Conservation (phyloP, 2,329 filamentous ascomycete species). For the Colletotrichum chlorophyti region DNA sequence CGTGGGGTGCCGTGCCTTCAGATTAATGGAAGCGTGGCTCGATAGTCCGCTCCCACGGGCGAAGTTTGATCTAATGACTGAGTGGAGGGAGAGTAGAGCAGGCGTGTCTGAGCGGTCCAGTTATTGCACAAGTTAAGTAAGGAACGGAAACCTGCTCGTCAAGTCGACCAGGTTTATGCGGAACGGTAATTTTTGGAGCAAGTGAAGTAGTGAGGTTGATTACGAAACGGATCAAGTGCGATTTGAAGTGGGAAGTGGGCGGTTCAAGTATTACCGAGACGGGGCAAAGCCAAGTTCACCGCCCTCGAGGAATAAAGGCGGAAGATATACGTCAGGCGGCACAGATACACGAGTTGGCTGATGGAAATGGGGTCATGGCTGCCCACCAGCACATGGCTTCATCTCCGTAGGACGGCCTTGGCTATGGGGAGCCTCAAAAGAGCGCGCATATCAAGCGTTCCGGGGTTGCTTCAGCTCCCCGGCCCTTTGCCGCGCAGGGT, state of each 20-base stretch:
- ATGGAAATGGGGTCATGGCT: constrained; percentile 21
- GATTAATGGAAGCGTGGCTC: constrained; percentile 10
- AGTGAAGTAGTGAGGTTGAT: constrained; percentile 10
- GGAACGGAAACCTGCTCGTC: constrained; percentile 1
- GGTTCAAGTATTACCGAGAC: constrained; percentile 25
- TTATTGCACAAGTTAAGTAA: constrained; percentile 5
- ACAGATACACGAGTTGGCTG: constrained; percentile 22
- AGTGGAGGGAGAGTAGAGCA: not conserved
- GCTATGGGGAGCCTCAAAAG: constrained; percentile 27
- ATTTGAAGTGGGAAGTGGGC: constrained; percentile 16
- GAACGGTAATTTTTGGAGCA: not conserved
- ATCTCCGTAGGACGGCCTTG: constrained; percentile 23
- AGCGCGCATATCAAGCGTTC: constrained; percentile 4
- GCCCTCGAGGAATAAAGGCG: constrained; percentile 16
- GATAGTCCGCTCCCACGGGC: not conserved
- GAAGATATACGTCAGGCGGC: constrained; percentile 24
- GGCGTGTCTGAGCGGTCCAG: too few relatives aligned
- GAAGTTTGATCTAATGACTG: not conserved
- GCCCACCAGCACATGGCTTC: constrained; percentile 26
- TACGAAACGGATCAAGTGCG: constrained; percentile 8
- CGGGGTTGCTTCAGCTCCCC: not conserved
- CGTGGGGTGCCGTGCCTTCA: not conserved
- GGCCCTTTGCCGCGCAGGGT: constrained; percentile 8
- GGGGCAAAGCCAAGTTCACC: constrained; percentile 27
- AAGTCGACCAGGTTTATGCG: not conserved